Conservation (phyloP, 2,329 filamentous ascomycete genomes). For the Colletotrichum melonis region DNA sequence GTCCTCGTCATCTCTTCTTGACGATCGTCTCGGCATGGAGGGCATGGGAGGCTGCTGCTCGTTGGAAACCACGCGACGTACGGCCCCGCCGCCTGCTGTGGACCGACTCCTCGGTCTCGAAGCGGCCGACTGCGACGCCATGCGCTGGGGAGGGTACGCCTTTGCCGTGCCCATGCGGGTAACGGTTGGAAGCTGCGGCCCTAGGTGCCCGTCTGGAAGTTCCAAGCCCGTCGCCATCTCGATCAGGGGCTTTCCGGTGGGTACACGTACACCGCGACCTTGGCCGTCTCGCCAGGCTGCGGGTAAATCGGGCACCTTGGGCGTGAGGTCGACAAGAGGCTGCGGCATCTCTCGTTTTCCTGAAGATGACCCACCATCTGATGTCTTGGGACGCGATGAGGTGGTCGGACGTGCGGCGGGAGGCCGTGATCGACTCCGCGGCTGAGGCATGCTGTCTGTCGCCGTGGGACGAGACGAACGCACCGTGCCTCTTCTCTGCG, state of each 20-base stretch:
- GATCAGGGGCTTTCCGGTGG: conserved; percentile 56
- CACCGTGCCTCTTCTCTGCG: conserved; percentile 46
- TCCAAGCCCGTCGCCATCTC: conserved; percentile 53
- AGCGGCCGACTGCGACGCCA: conserved; percentile 32
- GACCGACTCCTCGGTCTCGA: conserved; percentile 31
- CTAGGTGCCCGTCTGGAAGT: conserved; percentile 16
- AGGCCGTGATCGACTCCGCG: conserved; percentile 34
- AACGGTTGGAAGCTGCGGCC: conserved; percentile 27
- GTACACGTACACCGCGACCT: conserved; percentile 58
- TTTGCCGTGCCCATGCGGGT: conserved; percentile 30
- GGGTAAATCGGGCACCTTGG: conserved; percentile 72
- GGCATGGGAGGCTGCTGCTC: conserved; percentile 34
- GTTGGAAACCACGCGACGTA: conserved; percentile 34
- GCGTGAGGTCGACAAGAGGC: conserved; percentile 76
- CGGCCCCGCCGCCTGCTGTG: conserved; percentile 22
- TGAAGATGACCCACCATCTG: conserved; percentile 35
- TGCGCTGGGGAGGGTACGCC: conserved; percentile 32
- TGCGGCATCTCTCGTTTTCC: conserved; percentile 55
- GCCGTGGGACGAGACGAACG: conserved; percentile 44
- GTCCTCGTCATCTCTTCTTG: conserved; percentile 35
- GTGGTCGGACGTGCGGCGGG: conserved; percentile 39
- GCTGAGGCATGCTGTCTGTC: conserved; percentile 29
- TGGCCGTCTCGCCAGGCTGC: conserved; percentile 65
- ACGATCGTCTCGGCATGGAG: conserved; percentile 31
- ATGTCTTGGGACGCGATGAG: conserved; percentile 39